phyloP scores from a whole-genome alignment of 805 yeast genomes.

The Candida cerambycidarum region DNA sequence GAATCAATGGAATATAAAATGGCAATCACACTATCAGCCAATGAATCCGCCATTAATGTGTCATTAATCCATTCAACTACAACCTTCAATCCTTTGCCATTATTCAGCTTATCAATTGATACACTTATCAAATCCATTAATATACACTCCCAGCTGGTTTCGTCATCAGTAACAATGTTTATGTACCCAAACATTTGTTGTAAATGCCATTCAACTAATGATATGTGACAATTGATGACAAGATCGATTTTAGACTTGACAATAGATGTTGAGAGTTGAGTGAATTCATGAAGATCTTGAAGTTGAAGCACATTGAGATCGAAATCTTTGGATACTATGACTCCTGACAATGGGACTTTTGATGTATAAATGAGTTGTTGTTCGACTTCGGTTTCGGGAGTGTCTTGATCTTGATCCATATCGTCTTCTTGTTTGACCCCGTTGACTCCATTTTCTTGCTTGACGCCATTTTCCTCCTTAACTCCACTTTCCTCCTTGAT shows the following conservation, averaged over 20 bases:
- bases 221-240: conserved; percentile 75
- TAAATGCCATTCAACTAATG: conserved; percentile 83
- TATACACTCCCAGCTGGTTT: conserved; percentile 41
- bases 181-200: conserved; percentile 93
- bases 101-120: conserved; percentile 40
- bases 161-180: conserved; percentile 59
- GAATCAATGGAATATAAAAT: conserved; percentile 89
- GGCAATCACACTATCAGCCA: conserved; percentile 93
- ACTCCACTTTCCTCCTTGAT: conserved; percentile 21
- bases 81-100: conserved; percentile 35
- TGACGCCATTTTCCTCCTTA: conserved; percentile 15
- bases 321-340: conserved; percentile 87
- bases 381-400: conserved; percentile 8
- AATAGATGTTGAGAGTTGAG: conserved; percentile 81
- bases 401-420: conserved; percentile 11
- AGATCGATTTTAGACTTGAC: conserved; percentile 80
- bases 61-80: conserved; percentile 91
- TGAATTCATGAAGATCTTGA: conserved; percentile 84
- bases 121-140: conserved; percentile 47
- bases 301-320: conserved; percentile 80
- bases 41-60: conserved; percentile 75
- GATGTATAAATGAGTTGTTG: conserved; percentile 18
- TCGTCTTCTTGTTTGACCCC: conserved; percentile 7
- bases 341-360: conserved; percentile 63
- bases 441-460: conserved; percentile 8